A percentile compares a stretch with the other conserved stretches of the same genome.
Evolutionary conservation across 495 filamentous ascomycete species (phyloP).

Genomic region (Mycothermus thermophilus): DNA sequence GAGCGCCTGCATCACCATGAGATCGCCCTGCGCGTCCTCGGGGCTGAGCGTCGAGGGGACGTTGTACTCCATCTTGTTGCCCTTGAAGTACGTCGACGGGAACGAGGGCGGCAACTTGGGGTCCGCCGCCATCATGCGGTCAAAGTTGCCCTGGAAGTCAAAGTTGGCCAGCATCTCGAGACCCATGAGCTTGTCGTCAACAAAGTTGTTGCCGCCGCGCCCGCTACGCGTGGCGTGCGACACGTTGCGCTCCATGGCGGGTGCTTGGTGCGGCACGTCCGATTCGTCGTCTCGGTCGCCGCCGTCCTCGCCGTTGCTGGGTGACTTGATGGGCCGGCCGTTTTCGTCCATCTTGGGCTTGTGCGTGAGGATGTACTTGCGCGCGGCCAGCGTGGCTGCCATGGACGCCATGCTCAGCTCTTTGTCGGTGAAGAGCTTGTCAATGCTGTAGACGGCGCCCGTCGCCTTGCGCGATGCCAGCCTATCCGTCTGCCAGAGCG

Average conservation of each 20-base stretch:
- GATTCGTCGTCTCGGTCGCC: constrained; percentile 33
- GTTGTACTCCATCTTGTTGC: constrained; percentile 27
- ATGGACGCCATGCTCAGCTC: constrained; percentile 69
- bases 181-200: constrained; percentile 36
- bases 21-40: constrained; percentile 47
- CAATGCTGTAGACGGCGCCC: constrained; percentile 56
- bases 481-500: constrained; percentile 39
- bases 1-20: constrained; percentile 40
- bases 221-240: constrained; percentile 65
- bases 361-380: constrained; percentile 40
- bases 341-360: constrained; percentile 32
- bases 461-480: constrained; percentile 32
- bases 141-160: constrained; percentile 42
- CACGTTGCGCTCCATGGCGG: constrained; percentile 56
- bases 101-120: constrained; percentile 50
- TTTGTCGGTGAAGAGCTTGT: constrained; percentile 88
- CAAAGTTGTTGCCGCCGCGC: constrained; percentile 43
- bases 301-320: constrained; percentile 39
- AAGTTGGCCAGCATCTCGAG: constrained; percentile 52
- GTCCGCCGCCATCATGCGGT: constrained; percentile 29
- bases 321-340: constrained; percentile 29
- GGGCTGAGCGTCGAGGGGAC: constrained; percentile 38
- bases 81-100: constrained; percentile 37
- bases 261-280: constrained; percentile 40
- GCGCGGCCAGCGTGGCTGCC: constrained; percentile 51